phyloP scores from a whole-genome alignment of 139 green algal genomes.

The Zygnema cylindricum region DNA sequence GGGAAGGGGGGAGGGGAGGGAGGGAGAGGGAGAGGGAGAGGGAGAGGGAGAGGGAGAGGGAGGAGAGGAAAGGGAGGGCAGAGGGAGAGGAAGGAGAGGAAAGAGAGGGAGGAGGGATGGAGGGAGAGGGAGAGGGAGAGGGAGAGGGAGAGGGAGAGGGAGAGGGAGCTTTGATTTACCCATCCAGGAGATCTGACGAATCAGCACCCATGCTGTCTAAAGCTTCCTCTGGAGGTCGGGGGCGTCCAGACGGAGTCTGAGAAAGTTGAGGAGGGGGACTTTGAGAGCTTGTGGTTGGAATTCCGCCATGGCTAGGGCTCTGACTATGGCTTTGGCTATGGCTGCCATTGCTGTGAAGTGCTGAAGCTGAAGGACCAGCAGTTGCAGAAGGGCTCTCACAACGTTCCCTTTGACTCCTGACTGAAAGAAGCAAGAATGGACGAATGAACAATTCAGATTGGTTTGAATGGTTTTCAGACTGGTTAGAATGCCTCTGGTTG shows the following conservation, averaged over 20 bases:
- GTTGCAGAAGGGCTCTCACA: neutral
- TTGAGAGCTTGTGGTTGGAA: neutral
- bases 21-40: neutral
- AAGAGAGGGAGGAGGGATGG: neutral
- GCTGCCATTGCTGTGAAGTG: too few species aligned
- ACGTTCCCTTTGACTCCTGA: neutral
- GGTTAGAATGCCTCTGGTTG: neutral
- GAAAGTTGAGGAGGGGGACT: neutral
- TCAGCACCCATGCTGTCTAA: neutral
- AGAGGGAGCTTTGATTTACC: neutral
- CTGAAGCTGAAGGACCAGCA: too few species aligned
- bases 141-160: constrained; percentile 17
- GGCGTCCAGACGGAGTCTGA: neutral
- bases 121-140: neutral
- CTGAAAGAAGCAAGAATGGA: neutral
- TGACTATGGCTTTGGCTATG: neutral
- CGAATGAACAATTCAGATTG: neutral
- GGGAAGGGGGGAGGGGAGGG: neutral
- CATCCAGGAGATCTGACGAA: neutral
- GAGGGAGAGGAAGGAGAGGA: neutral
- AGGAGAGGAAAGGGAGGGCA: neutral
- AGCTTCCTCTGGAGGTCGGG: too few species aligned
- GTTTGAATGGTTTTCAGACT: neutral
- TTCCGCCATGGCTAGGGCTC: neutral
- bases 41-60: neutral